Conservation (phyloP, 495 filamentous ascomycete genomes). For the Penicillium bovifimosum region DNA sequence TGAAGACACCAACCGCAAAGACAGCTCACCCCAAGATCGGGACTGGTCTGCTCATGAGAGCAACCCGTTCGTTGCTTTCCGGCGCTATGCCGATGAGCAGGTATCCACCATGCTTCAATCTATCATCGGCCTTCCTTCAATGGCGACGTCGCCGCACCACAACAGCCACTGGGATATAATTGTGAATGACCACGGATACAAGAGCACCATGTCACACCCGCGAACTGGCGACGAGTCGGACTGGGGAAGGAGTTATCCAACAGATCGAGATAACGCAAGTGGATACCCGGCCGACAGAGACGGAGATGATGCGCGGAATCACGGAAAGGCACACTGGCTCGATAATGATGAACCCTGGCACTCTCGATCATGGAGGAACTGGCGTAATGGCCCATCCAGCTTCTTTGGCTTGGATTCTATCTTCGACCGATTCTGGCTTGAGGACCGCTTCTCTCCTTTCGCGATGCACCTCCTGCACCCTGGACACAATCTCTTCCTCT, state of each 20-base stretch:
- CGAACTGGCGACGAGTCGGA: conserved; percentile 10
- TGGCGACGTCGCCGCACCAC: conserved; percentile 26
- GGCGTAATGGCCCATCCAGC: conserved; percentile 14
- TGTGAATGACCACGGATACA: conserved; percentile 26
- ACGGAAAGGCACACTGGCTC: conserved; percentile 6
- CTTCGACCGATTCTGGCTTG: conserved; percentile 31
- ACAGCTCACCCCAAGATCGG: conserved; percentile 9
- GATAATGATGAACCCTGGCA: conserved; percentile 13
- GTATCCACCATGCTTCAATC: conserved; percentile 51
- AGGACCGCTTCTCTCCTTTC: conserved; percentile 27
- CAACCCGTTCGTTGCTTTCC: conserved; percentile 57
- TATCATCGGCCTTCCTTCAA: conserved; percentile 44
- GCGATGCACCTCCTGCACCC: conserved; percentile 25
- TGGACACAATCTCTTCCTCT: conserved; percentile 22
- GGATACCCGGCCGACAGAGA: conserved; percentile 5
- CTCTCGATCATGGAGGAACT: conserved; percentile 3
- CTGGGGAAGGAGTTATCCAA: conserved; percentile 13
- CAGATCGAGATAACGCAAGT: conserved; percentile 6
- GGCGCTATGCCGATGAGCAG: conserved; percentile 55
- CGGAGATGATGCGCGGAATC: conserved; percentile 4
- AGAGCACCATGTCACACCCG: conserved; percentile 18
- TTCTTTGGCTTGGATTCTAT: conserved; percentile 32
- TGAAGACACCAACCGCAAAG: conserved; percentile 18
- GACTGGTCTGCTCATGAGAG: conserved; percentile 28
- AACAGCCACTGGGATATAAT: conserved; percentile 35